phyloP scores from a whole-genome alignment of 257 asterid genomes.

The Jaltomata sinuosa region DNA sequence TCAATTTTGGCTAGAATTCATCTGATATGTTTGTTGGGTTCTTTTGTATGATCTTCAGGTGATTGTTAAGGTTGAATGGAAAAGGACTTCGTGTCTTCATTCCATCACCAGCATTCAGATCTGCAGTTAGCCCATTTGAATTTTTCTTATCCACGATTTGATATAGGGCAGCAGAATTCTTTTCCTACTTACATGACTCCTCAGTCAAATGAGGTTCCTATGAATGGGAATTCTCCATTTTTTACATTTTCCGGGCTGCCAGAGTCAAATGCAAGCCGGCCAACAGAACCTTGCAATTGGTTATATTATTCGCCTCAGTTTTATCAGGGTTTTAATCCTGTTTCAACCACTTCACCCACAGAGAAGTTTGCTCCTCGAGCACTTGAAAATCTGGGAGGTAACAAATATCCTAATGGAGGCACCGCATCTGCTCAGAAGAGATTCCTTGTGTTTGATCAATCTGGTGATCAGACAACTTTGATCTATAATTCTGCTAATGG shows the following conservation, averaged over 20 bases:
- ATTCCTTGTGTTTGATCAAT: conserved; percentile 80
- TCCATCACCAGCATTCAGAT: conserved; percentile 25
- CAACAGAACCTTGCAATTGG: conserved; percentile 27
- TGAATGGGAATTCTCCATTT: conserved; percentile 30
- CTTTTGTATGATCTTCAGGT: conserved; percentile 17
- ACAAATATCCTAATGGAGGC: conserved; percentile 12
- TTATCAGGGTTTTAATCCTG: conserved; percentile 27
- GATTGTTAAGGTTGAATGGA: conserved; percentile 69
- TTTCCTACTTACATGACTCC: conserved; percentile 32
- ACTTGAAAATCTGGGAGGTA: conserved; percentile 14
- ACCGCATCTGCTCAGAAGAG: conserved; percentile 26
- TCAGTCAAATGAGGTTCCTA: conserved; percentile 23
- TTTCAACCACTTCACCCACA: conserved; percentile 13
- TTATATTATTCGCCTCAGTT: conserved; percentile 26
- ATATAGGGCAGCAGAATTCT: conserved; percentile 19
- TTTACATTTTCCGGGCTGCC: conserved; percentile 27
- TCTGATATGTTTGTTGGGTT: neutral
- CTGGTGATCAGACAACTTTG: conserved; percentile 62
- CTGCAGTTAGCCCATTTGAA: conserved; percentile 28
- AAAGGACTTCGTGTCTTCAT: conserved; percentile 40
- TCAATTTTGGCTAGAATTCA: neutral
- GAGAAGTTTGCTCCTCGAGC: conserved; percentile 13
- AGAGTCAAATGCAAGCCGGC: conserved; percentile 21
- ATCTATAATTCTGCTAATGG: conserved; percentile 42
- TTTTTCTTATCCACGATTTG: conserved; percentile 22